Conservation (phyloP, 129 eudicot species). For the Artemisia tridentata region DNA sequence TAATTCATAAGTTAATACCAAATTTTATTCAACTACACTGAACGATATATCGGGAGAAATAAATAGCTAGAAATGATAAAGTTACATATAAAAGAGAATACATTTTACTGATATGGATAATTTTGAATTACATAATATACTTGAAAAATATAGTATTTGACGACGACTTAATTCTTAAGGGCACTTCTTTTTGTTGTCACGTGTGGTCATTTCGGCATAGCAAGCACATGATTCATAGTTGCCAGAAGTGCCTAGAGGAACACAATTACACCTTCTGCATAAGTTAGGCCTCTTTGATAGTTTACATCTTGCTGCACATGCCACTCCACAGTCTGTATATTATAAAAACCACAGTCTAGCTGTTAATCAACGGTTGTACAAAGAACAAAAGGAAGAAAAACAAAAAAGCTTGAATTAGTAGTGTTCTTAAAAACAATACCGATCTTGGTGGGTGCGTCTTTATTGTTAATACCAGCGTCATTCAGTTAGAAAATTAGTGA, state of each 20-base stretch:
- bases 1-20: no score
- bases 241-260: constrained; percentile 67
- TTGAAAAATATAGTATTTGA: no score
- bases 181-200: constrained; percentile 48
- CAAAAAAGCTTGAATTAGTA: neutral
- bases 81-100: no score
- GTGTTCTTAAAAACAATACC: constrained; percentile 13
- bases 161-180: constrained; percentile 29
- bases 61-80: no score
- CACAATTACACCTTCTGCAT: constrained; percentile 62
- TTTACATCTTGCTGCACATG: constrained; percentile 52
- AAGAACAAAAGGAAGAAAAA: neutral
- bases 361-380: neutral
- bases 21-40: no score
- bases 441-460: constrained; percentile 8
- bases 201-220: constrained; percentile 57
- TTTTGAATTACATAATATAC: no score
- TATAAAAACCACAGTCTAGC: neutral
- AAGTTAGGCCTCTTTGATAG: constrained; percentile 51
- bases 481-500: constrained; percentile 9
- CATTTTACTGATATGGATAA: no score
- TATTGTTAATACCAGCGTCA: neutral
- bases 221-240: constrained; percentile 56
- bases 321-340: constrained; percentile 49
- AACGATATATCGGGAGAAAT: no score